phyloP scores from a whole-genome alignment of 805 yeast species.

The Kregervanrija pseudodelftensis region DNA sequence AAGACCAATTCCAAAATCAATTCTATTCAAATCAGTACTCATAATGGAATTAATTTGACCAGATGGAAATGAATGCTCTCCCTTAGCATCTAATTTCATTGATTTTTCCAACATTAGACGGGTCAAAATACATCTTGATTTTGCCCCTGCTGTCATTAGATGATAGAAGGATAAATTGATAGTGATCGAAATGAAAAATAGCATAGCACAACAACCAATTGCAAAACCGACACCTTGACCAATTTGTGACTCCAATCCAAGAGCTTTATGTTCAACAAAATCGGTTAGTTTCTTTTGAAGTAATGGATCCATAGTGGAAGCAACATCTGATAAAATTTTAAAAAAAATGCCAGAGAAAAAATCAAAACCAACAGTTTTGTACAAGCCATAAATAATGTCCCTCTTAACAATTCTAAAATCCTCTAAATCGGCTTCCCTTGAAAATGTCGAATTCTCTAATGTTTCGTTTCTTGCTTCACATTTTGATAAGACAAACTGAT shows the following conservation, averaged over 20 bases:
- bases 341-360: constrained; percentile 35
- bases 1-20: constrained; percentile 66
- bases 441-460: constrained; percentile 12
- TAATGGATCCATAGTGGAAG: constrained; percentile 54
- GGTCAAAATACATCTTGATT: constrained; percentile 61
- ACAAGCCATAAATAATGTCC: constrained; percentile 32
- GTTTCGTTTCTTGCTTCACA: constrained; percentile 22
- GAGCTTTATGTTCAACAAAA: constrained; percentile 47
- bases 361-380: constrained; percentile 40
- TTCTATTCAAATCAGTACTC: constrained; percentile 73
- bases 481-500: constrained; percentile 18
- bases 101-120: constrained; percentile 63
- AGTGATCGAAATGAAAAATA: constrained; percentile 38
- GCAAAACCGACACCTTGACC: constrained; percentile 74
- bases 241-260: constrained; percentile 32
- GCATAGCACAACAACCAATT: constrained; percentile 58
- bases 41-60: constrained; percentile 72
- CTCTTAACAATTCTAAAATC: constrained; percentile 19
- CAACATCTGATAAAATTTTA: constrained; percentile 38
- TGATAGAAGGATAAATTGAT: constrained; percentile 60
- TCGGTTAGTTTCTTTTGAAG: constrained; percentile 55
- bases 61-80: constrained; percentile 56
- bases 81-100: constrained; percentile 50
- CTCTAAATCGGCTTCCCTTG: constrained; percentile 13
- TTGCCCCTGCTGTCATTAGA: constrained; percentile 59